A percentile compares a stretch with the other conserved stretches of the same genome.
Evolutionary conservation across 805 yeast genomes (phyloP).

Genomic region (Myxozyma neotropica): DNA sequence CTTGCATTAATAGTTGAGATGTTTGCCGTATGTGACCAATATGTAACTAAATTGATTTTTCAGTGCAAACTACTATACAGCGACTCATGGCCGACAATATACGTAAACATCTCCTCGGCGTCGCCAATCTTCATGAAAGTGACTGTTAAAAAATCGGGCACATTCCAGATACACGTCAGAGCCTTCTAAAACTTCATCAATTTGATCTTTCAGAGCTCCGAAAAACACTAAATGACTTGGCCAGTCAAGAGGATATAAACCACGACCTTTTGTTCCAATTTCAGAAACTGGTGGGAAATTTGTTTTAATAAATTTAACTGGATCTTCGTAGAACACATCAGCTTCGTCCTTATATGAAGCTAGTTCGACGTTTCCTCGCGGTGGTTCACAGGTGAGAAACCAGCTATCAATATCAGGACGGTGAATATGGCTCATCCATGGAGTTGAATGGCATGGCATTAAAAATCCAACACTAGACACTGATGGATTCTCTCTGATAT

Average conservation of each 20-base stretch:
- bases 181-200: constrained; percentile 10
- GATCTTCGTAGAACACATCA: constrained; percentile 75
- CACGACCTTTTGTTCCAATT: constrained; percentile 21
- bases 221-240: constrained; percentile 76
- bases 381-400: constrained; percentile 93
- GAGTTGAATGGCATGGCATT: constrained; percentile 97
- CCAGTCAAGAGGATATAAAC: constrained; percentile 53
- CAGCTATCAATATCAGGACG: constrained; percentile 57
- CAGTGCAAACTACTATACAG: neutral
- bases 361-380: constrained; percentile 52
- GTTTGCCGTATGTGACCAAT: too few species aligned
- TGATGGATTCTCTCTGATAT: constrained; percentile 49
- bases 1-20: neutral
- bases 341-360: constrained; percentile 76
- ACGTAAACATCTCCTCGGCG: constrained; percentile 78
- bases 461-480: constrained; percentile 68
- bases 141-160: constrained; percentile 69
- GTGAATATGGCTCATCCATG: constrained; percentile 86
- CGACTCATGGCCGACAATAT: constrained; percentile 36
- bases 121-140: constrained; percentile 83
- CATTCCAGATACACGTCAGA: constrained; percentile 28
- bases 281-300: constrained; percentile 51
- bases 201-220: constrained; percentile 52
- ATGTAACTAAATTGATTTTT: too few species aligned
- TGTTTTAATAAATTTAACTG: constrained; percentile 55